phyloP scores from a whole-genome alignment of 129 eudicot genomes.

The Ambrosia trifida region DNA sequence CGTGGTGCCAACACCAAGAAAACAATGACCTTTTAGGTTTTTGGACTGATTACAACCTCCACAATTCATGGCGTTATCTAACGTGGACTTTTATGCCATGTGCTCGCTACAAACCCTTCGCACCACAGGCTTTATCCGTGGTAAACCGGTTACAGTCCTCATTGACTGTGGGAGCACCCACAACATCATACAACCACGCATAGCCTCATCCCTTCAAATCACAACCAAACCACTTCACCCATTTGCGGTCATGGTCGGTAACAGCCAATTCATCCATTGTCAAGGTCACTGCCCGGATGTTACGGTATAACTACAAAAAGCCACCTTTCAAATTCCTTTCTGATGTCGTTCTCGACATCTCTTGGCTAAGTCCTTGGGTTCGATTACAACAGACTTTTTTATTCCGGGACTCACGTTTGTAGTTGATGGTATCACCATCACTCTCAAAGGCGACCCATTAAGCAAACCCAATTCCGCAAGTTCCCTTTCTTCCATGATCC shows the following conservation, averaged over 20 bases:
- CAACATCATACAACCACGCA: background rate
- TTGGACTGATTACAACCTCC: background rate
- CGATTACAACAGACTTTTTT: background rate
- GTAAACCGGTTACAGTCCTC: background rate
- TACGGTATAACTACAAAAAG: background rate
- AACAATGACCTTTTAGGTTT: too few relatives aligned
- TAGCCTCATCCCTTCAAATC: background rate
- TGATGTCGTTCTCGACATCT: background rate
- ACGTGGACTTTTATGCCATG: background rate
- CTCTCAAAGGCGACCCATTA: background rate
- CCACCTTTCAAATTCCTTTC: background rate
- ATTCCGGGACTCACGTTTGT: background rate
- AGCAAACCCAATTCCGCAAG: background rate
- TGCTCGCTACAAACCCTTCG: background rate
- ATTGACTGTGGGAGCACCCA: background rate
- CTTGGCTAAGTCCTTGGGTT: background rate
- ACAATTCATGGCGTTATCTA: background rate
- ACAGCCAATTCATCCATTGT: background rate
- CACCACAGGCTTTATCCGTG: background rate
- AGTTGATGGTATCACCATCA: background rate
- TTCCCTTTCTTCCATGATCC: background rate
- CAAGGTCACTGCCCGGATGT: background rate
- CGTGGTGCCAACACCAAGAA: too few relatives aligned
- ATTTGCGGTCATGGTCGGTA: background rate
- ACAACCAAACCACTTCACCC: background rate